Conservation (phyloP, 2,329 filamentous ascomycete genomes). For the Fusarium bactridioides region DNA sequence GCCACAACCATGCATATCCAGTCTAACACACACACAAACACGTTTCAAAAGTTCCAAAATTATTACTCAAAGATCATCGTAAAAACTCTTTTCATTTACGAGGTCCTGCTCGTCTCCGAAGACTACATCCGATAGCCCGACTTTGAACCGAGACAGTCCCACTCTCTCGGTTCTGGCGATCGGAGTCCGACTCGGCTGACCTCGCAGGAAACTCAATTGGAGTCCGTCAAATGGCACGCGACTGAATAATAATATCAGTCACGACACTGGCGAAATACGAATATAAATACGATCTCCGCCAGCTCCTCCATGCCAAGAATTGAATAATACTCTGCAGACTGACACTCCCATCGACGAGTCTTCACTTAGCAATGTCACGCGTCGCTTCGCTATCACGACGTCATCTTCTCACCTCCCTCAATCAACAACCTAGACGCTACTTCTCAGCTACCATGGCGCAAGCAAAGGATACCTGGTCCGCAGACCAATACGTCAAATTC, state of each 20-base stretch:
- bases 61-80: background rate
- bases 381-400: constrained; percentile 4
- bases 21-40: background rate
- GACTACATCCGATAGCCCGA: background rate
- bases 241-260: background rate
- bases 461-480: constrained; percentile 55
- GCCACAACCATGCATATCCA: background rate
- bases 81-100: background rate
- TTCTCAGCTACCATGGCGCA: constrained; percentile 8
- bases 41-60: fast-evolving
- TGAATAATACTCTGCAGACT: background rate
- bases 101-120: background rate
- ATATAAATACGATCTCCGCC: background rate
- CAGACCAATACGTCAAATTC: constrained; percentile 65
- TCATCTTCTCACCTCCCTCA: constrained; percentile 5
- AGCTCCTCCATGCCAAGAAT: background rate
- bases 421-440: background rate
- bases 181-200: constrained; percentile 11
- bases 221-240: background rate
- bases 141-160: background rate
- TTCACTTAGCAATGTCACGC: background rate
- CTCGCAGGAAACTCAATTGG: background rate
- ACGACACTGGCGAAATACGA: background rate
- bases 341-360: background rate
- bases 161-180: background rate